These are phyloP conservation scores for Vaccinium vitisidaea DNA, from an alignment of 148 eudicot genomes.

Conservation along the genomic window DNA sequence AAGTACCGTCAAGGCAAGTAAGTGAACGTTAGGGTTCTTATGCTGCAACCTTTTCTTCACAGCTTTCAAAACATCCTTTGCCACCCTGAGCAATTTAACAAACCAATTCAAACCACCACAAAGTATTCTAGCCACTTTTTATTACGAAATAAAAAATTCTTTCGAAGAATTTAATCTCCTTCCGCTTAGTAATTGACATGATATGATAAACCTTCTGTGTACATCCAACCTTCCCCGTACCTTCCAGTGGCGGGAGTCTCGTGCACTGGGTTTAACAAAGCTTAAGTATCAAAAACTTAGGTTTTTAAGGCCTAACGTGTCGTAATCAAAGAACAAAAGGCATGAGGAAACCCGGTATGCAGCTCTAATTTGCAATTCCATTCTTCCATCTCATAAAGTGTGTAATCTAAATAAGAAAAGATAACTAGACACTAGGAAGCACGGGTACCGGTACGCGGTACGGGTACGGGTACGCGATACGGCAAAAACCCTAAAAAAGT, in stretches of 20 bases:
- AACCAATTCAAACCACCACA: slow-evolving; percentile 4
- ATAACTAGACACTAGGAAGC: no score
- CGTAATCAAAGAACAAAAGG: background rate
- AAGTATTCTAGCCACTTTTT: background rate
- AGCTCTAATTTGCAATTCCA: background rate
- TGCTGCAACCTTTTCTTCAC: slow-evolving; percentile 87
- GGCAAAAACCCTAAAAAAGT: no score
- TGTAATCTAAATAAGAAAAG: background rate
- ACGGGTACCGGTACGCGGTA: no score
- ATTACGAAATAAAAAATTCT: background rate
- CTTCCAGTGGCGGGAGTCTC: background rate
- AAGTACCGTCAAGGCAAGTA: slow-evolving; percentile 89
- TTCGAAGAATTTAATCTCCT: background rate
- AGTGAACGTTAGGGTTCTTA: slow-evolving; percentile 83
- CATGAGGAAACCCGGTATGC: background rate
- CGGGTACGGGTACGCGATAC: no score
- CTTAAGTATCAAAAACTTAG: background rate
- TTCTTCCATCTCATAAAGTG: background rate
- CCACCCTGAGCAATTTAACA: slow-evolving; percentile 49
- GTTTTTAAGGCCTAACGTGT: background rate
- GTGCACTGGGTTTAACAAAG: background rate
- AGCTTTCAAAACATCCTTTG: slow-evolving; percentile 82
- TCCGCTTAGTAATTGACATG: slow-evolving; percentile 5
- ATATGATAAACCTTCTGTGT: background rate
- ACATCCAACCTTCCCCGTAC: background rate